A percentile compares a stretch with the other conserved stretches of the same genome.
Evolutionary conservation across 495 filamentous ascomycete species (phyloP).

Genomic region (Neurospora sp.): DNA sequence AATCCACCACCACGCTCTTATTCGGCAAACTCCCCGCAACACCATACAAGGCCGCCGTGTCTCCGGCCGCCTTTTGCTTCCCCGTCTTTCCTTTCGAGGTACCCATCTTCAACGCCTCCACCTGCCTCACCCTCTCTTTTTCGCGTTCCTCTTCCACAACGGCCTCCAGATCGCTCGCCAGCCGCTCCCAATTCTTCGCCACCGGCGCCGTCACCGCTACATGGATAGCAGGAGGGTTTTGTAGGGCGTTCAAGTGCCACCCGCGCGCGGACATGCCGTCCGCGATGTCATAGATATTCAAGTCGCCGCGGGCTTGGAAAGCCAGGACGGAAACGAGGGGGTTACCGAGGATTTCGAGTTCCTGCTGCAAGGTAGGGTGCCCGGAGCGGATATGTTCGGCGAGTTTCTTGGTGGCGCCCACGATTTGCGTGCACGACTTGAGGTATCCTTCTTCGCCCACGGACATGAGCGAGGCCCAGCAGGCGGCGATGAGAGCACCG

Average conservation of each 20-base stretch:
- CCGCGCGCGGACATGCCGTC: conserved; percentile 72
- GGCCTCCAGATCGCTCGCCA: conserved; percentile 66
- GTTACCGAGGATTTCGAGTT: conserved; percentile 72
- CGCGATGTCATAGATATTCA: conserved; percentile 82
- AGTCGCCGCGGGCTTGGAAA: conserved; percentile 56
- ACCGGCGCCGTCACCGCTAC: conserved; percentile 90
- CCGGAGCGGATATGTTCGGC: conserved; percentile 55
- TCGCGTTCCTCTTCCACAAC: conserved; percentile 69
- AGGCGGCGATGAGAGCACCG: conserved; percentile 86
- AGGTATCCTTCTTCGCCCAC: conserved; percentile 89
- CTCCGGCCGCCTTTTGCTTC: conserved; percentile 41
- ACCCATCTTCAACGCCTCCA: conserved; percentile 31
- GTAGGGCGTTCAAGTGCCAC: conserved; percentile 94
- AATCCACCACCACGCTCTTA: conserved; percentile 83
- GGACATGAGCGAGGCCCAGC: conserved; percentile 83
- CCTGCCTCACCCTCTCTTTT: conserved; percentile 51
- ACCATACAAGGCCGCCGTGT: conserved; percentile 85
- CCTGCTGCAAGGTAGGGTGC: conserved; percentile 51
- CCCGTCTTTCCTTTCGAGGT: conserved; percentile 58
- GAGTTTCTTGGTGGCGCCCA: conserved; percentile 78
- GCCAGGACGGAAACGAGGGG: conserved; percentile 87
- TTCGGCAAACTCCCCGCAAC: conserved; percentile 92
- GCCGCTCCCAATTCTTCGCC: conserved; percentile 63
- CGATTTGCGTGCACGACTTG: conserved; percentile 71
- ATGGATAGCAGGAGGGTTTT: conserved; percentile 88